Conservation (phyloP, 352 stramenopile species). For the Albugo laibachii region DNA sequence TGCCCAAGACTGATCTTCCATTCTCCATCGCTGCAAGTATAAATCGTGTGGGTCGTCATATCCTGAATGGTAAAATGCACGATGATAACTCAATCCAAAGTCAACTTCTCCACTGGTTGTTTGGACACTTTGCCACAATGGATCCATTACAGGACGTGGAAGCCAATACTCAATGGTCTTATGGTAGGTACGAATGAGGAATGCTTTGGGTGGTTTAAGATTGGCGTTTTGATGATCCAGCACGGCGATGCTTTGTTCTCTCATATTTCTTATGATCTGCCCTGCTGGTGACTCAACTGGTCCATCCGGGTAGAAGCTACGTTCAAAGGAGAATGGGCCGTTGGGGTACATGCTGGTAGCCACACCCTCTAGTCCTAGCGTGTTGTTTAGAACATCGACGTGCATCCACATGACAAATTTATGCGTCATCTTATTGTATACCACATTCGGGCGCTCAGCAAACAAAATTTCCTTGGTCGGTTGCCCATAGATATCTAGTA, state of each 20-base stretch:
- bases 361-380: conserved; percentile 80
- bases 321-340: conserved; percentile 81
- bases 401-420: conserved; percentile 95
- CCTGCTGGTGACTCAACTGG: conserved; percentile 46
- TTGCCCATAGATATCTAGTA: conserved; percentile 79
- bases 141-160: conserved; percentile 90
- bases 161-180: conserved; percentile 90
- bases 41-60: conserved; percentile 97
- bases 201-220: conserved; percentile 24
- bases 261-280: conserved; percentile 83
- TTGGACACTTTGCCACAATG: conserved; percentile 92
- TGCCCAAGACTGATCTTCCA: conserved; percentile 86
- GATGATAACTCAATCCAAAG: conserved; percentile 91
- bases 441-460: conserved; percentile 79
- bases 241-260: conserved; percentile 82
- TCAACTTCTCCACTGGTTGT: conserved; percentile 35
- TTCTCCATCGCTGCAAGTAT: conserved; percentile 89
- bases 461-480: conserved; percentile 14
- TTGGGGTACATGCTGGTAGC: conserved; percentile 78
- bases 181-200: conserved; percentile 89
- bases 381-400: conserved; percentile 75
- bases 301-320: conserved; percentile 87
- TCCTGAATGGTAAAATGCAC: conserved; percentile 82
- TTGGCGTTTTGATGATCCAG: conserved; percentile 7
- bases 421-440: conserved; percentile 72